phyloP scores from a whole-genome alignment of 2,329 filamentous ascomycete species.

The Fusarium irregulare region DNA sequence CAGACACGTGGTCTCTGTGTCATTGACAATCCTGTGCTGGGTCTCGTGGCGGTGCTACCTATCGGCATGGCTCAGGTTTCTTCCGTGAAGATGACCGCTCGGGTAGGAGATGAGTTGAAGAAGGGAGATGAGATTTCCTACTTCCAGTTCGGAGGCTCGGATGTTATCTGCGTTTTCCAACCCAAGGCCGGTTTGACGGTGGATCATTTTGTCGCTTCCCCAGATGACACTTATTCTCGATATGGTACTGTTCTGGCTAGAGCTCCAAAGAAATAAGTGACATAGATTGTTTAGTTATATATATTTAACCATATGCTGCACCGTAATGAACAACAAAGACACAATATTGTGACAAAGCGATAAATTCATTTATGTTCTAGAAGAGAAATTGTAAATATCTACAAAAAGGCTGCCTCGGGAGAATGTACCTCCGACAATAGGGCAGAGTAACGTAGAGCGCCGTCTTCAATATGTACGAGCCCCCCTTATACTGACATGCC shows the following conservation, averaged over 20 bases:
- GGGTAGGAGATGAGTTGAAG: neutral
- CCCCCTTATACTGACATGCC: neutral
- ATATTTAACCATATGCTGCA: rapidly evolving
- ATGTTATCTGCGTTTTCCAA: constrained; percentile 18
- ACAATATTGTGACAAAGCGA: neutral
- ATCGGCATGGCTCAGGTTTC: constrained; percentile 17
- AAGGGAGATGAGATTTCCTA: constrained; percentile 15
- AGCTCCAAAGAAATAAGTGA: neutral
- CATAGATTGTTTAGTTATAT: neutral
- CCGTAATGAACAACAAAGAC: rapidly evolving
- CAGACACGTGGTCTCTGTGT: constrained; percentile 15
- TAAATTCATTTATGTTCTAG: neutral
- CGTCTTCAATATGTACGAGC: neutral
- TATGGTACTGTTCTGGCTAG: constrained; percentile 4
- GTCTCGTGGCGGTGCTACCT: constrained; percentile 1
- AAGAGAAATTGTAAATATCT: neutral
- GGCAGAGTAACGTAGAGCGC: neutral
- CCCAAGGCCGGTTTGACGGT: neutral
- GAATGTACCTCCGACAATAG: too few relatives aligned
- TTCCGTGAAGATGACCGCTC: neutral
- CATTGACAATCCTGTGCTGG: constrained; percentile 1
- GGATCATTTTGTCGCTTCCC: constrained; percentile 4
- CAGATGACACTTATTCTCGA: constrained; percentile 11
- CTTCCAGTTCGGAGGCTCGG: constrained; percentile 21
- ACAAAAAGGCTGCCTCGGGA: neutral